Conservation (phyloP, 164 flowering plant species). For the Platanus orientalis region DNA sequence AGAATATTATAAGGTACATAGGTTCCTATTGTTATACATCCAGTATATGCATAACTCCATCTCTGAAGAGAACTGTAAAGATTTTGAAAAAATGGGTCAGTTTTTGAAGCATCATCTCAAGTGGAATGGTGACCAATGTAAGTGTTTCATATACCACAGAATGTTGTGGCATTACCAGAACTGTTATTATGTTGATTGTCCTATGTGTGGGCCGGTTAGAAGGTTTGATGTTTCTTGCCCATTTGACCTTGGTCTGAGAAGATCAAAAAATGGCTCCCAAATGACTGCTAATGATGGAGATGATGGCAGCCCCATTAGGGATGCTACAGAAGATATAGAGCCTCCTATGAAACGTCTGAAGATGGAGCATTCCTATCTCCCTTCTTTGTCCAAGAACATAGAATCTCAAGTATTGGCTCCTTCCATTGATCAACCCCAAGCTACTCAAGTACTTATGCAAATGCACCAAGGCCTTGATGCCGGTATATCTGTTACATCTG, state of each 20-base stretch:
- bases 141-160: neutral
- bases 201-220: conserved; percentile 8
- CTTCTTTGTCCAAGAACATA: neutral
- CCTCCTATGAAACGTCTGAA: conserved; percentile 8
- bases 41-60: conserved; percentile 3
- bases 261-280: neutral
- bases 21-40: conserved; percentile 7
- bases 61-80: neutral
- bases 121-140: conserved; percentile 2
- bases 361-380: neutral
- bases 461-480: conserved; percentile 13
- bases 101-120: conserved; percentile 1
- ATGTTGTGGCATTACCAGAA: conserved; percentile 12
- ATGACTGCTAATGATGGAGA: neutral
- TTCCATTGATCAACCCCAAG: conserved; percentile 5
- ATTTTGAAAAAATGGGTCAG: neutral
- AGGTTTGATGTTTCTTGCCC: neutral
- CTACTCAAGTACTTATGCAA: conserved; percentile 10
- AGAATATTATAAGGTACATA: neutral
- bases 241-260: neutral
- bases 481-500: neutral
- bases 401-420: neutral
- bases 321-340: conserved; percentile 1
- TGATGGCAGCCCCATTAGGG: neutral
- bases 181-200: conserved; percentile 10